Evolutionary conservation across 768 basidiomycete species (phyloP), one percentile per base, ranked within the genome.

Genomic region (Sarcodon aspratus): DNA sequence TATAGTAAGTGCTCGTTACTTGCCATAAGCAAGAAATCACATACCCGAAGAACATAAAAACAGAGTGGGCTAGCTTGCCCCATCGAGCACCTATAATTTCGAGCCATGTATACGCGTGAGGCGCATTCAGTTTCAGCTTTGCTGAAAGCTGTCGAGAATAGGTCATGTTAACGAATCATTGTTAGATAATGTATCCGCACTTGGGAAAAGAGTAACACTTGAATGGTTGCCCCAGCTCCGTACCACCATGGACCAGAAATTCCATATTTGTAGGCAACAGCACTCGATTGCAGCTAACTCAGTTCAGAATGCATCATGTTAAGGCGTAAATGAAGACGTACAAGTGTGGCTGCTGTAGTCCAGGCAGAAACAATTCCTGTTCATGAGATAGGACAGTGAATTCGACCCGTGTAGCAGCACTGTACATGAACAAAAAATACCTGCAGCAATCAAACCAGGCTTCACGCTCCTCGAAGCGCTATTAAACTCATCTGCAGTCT

Each of bases 351-450:
- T 3, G 84, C 85, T 74, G 82, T 87, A n/a, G 89, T 92, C 90
- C 91, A 94, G 0, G 92, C 90, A 15, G 82, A 85, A 17, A 95
- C 91, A 50, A 96, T 94, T 1, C 93, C 93, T 31, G 88, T 27
- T 27, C 21, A 27, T 27, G 21, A 27, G 21, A 5, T 27, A 27
- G 21, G 21, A 27, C 21, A 27, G 21, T 27, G 5, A 27, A 27
- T 27, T 27, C 21, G 5, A 27, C 5, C 21, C 21, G 21, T 27
- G 21, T 5, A 27, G 21, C 21, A 27, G 21, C 21, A 27, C n/a
- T n/a, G n/a, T 27, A 27, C 21, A 27, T 5, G 21, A 27, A 27
- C 21, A 27, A 27, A 27, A 27, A 27, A 27, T 27, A 1, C 93
- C 93, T 31, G 88, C 80, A 0, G 92, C 91, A 50, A 96, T 93